phyloP scores from a whole-genome alignment of 192 early-diverging fungal genomes.

The Geosiphon pyriformis region DNA sequence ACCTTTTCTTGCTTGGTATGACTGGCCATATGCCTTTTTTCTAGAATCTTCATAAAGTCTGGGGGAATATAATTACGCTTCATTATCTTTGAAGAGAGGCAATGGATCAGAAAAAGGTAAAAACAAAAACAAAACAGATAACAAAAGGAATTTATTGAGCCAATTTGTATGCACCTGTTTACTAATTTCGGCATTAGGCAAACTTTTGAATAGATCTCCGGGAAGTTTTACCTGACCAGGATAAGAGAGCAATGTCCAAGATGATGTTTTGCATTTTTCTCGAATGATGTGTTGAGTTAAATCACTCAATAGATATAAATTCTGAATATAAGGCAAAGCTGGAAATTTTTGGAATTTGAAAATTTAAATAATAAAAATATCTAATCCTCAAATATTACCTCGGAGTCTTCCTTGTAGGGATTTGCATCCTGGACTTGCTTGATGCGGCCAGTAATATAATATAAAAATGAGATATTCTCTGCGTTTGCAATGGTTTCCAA shows the following conservation, averaged over 20 bases:
- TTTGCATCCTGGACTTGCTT: constrained; percentile 68
- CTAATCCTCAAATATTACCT: background rate
- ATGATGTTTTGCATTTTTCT: constrained; percentile 61
- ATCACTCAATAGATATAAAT: constrained; percentile 82
- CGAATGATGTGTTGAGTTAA: constrained; percentile 75
- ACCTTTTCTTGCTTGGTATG: constrained; percentile 11
- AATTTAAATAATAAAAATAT: background rate
- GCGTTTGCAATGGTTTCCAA: constrained; percentile 67
- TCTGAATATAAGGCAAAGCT: constrained; percentile 29
- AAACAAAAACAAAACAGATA: background rate
- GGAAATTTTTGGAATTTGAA: constrained; percentile 12
- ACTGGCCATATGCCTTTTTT: background rate
- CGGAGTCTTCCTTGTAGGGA: constrained; percentile 20
- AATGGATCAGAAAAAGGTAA: background rate
- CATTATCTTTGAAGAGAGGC: constrained; percentile 1
- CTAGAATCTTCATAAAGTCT: constrained; percentile 19
- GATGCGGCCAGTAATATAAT: constrained; percentile 63
- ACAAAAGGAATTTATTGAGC: background rate
- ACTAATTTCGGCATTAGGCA: constrained; percentile 34
- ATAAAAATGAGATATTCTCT: constrained; percentile 83
- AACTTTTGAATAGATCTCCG: constrained; percentile 56
- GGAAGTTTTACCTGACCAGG: constrained; percentile 65
- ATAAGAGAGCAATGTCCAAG: constrained; percentile 80
- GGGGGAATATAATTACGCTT: constrained; percentile 14
- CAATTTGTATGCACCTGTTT: constrained; percentile 29